These are phyloP conservation scores for Podospora pseudopauciseta DNA, from an alignment of 495 filamentous ascomycete species.

Conservation along the genomic window DNA sequence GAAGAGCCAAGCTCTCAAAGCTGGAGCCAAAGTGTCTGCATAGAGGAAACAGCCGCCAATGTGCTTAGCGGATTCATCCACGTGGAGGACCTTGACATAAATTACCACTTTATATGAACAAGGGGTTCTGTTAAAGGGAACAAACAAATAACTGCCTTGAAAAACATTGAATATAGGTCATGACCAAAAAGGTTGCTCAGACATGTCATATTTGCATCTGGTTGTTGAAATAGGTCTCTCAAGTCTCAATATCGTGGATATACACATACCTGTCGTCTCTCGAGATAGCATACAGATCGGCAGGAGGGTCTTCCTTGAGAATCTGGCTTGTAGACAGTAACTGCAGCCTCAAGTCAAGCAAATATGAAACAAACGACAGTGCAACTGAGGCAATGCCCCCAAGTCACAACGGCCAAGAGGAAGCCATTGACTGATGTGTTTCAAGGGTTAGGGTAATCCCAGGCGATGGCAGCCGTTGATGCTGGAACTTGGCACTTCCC, in stretches of 20 bases:
- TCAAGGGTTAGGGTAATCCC: neutral
- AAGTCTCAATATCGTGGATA: no score
- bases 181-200: no score
- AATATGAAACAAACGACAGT: neutral
- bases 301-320: no score
- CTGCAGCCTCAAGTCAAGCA: neutral
- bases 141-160: no score
- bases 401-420: neutral
- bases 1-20: neutral
- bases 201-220: no score
- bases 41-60: neutral
- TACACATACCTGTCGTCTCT: no score
- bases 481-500: neutral
- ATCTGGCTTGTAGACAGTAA: neutral
- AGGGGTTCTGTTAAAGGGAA: no score
- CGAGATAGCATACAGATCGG: no score
- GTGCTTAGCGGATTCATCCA: neutral
- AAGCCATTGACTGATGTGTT: neutral
- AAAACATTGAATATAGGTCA: no score
- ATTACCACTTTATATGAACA: no score
- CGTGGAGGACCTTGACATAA: neutral
- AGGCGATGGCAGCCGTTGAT: neutral
- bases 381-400: neutral
- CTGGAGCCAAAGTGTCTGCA: neutral
- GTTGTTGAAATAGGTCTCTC: no score